Evolutionary conservation across 2,329 filamentous ascomycete genomes (phyloP).

Genomic region (Pleochaeta shiraiana): DNA sequence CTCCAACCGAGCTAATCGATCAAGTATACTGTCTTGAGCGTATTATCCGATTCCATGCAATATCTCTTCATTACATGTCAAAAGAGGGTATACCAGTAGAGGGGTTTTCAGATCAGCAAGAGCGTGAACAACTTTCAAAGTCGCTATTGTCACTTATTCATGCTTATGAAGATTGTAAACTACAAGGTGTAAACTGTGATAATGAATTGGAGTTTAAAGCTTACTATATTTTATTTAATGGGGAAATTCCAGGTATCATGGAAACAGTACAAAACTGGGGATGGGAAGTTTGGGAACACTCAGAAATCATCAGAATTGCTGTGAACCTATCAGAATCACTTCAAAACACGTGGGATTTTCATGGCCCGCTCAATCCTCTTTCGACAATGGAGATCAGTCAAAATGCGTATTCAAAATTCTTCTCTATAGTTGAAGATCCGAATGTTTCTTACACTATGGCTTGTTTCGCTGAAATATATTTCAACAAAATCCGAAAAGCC

Average conservation of each 20-base stretch:
- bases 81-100: slow-evolving; percentile 31
- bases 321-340: slow-evolving; percentile 36
- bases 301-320: slow-evolving; percentile 37
- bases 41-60: slow-evolving; percentile 44
- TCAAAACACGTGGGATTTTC: slow-evolving; percentile 33
- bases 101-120: slow-evolving; percentile 43
- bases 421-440: slow-evolving; percentile 33
- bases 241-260: slow-evolving; percentile 32
- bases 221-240: slow-evolving; percentile 41
- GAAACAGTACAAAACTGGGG: slow-evolving; percentile 34
- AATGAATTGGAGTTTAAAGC: slow-evolving; percentile 45
- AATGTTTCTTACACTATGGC: slow-evolving; percentile 46
- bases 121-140: slow-evolving; percentile 44
- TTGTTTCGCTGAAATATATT: slow-evolving; percentile 46
- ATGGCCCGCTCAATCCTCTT: slow-evolving; percentile 31
- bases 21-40: slow-evolving; percentile 43
- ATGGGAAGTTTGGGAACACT: slow-evolving; percentile 30
- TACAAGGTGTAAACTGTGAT: slow-evolving; percentile 32
- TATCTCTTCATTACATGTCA: slow-evolving; percentile 39
- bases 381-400: slow-evolving; percentile 22
- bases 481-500: slow-evolving; percentile 35
- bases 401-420: slow-evolving; percentile 31
- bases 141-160: slow-evolving; percentile 41
- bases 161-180: slow-evolving; percentile 41
- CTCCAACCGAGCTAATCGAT: slow-evolving; percentile 28